Evolutionary conservation across 139 green algal genomes (phyloP), one percentile per base, ranked within the genome.

Genomic region (Chlorella vulgaris): DNA sequence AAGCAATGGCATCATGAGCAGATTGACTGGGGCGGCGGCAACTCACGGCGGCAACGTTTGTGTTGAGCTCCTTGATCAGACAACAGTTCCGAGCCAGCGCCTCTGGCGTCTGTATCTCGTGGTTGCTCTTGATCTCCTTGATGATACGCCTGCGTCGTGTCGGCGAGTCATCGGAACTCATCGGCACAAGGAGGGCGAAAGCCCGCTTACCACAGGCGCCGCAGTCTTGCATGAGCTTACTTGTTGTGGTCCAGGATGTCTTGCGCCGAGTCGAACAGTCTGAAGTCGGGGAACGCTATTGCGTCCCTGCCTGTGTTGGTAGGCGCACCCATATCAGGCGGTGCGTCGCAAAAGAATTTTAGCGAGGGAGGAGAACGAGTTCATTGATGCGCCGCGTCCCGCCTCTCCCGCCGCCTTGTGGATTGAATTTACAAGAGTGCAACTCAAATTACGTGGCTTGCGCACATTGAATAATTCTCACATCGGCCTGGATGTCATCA

Each of bases 41-140:
- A 24, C 39, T 31, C 66, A 90, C 89, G 83, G 89, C 84, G 5
- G 70, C 35, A 1, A 92, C 69, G 74, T 92, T 92, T 53, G 51
- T 80, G 68, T 92, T 92, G 19, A 92, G 87, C 73, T 92, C 85
- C 1, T 77, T 39, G 43, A 92, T 92, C 22, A 92, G 83, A 24
- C 82, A 21, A 19, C 90, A 89, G 51, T 93, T 94, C 2, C 89
- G 58, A 10, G 81, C 81, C 7, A 93, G 76, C 22, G 50, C 85
- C 53, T 93, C 85, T 1, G 80, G 73, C 5, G 68, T 82, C 21
- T 89, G 77, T 0, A 58, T 53, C n/a, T 91, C 90, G 51, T 94
- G 90, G 74, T 94, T 94, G 53, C 35, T 47, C 42, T 91, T 89
- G 21, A 94, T 91, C 69, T 94, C 83, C 22, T 84, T 82, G 10